These are phyloP conservation scores for Daldinia caldariorum DNA, from an alignment of 495 filamentous ascomycete genomes.

Conservation along the genomic window DNA sequence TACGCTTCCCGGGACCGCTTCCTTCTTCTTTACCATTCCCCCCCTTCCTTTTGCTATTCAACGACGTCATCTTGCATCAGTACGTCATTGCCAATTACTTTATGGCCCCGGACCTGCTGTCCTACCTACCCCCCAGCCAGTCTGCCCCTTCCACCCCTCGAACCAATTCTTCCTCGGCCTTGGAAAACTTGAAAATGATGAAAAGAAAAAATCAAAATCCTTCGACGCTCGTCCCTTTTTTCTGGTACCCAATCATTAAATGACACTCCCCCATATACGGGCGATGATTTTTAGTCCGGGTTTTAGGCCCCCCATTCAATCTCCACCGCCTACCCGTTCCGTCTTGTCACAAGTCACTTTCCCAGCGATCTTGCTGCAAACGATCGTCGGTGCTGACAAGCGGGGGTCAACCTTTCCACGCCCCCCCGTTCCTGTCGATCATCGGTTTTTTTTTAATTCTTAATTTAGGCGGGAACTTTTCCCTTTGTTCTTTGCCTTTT, in stretches of 20 bases:
- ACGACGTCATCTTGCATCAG: constrained; percentile 38
- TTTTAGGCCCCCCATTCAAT: background rate
- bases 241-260: background rate
- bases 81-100: constrained; percentile 12
- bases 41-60: background rate
- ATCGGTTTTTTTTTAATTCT: constrained; percentile 1
- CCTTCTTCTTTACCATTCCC: too few species aligned
- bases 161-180: background rate
- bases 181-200: background rate
- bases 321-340: background rate
- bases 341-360: constrained; percentile 27
- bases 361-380: constrained; percentile 11
- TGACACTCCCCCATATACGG: background rate
- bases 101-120: constrained; percentile 2
- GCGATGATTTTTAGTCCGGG: background rate
- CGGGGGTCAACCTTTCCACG: constrained; percentile 11
- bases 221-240: background rate
- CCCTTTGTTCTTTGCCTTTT: background rate
- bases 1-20: background rate
- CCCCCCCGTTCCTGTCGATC: constrained; percentile 37
- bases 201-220: constrained; percentile 14
- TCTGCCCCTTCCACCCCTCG: background rate
- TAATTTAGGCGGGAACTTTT: constrained; percentile 24
- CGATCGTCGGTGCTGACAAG: constrained; percentile 12
- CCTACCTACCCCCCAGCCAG: background rate